Base-by-base conservation (phyloP, 2,329 filamentous ascomycete species). In the Xylariaceae sp. region DNA sequence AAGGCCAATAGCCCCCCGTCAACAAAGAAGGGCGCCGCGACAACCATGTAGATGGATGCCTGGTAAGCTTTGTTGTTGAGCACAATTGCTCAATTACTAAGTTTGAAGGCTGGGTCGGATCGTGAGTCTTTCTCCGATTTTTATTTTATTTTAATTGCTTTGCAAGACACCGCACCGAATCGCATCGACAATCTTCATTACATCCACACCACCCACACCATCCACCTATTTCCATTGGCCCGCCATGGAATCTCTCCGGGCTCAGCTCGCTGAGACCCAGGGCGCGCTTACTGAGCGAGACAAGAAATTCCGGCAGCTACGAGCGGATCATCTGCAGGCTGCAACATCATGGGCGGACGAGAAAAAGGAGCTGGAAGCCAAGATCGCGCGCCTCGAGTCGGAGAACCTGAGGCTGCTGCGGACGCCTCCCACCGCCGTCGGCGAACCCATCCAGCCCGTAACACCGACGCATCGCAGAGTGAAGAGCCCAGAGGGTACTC, bases 231-330 rank as follows among this genome's bases (percentile, higher is more conserved):
- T 41, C 30, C 21, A 29, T 37, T 47, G 24, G 41, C 35, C n/a
- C n/a, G 11, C 16, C 36, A 42, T 68, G 66, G 61, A 68, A 11
- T 45, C 63, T 21, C 55, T 68, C 30, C 61, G 66, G 50, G 33
- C 39, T 8, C 66, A 68, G 53, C 65, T 68, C 15, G 41, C 50
- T 39, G 64, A 66, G 18, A 63, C 61, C 32, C 64, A 67, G 41
- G 64, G 57, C 20, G 62, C 60, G 33, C 63, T 67, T 30, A 58
- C 61, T 10, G 57, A 64, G 8, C 64, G 64, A 33, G 56, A 62
- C 40, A 46, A 46, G 16, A 62, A 67, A 21, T 60, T 58, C 26
- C 55, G 65, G n/a, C 39, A 65, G 33, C 37, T 68, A 10, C 50
- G 55, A 27, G 58, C 43, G 27, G 59, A 64, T 1, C 45, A 59